Conservation (phyloP, 352 stramenopile species). For the Pythium apleroticum region DNA sequence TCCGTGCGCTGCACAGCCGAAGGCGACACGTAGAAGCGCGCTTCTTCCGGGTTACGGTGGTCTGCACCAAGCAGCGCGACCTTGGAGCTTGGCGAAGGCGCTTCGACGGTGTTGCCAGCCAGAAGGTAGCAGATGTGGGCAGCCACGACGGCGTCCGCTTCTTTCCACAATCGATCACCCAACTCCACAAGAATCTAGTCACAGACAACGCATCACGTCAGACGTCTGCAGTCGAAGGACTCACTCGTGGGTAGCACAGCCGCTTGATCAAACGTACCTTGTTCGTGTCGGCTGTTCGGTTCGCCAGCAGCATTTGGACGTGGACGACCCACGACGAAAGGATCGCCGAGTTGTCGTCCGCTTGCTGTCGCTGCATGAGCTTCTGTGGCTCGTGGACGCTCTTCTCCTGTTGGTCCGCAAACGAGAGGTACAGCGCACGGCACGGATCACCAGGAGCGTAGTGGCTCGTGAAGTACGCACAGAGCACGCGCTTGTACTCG, state of each 20-base stretch:
- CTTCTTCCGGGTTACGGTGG: conserved; percentile 64
- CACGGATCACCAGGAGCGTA: conserved; percentile 77
- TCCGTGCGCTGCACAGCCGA: conserved; percentile 79
- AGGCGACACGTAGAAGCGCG: conserved; percentile 83
- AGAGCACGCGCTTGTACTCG: conserved; percentile 81
- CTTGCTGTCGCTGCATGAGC: conserved; percentile 42
- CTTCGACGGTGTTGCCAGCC: conserved; percentile 66
- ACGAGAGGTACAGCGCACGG: conserved; percentile 75
- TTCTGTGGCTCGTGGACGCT: conserved; percentile 83
- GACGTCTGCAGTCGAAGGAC: not conserved
- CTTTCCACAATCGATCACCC: conserved; percentile 80
- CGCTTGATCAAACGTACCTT: conserved; percentile 30
- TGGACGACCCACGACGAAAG: conserved; percentile 76
- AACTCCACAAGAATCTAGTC: conserved; percentile 72
- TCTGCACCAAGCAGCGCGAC: conserved; percentile 82
- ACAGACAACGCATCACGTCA: not conserved
- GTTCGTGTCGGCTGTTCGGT: conserved; percentile 79
- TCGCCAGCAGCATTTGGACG: conserved; percentile 79
- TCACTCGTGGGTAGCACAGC: too few relatives aligned
- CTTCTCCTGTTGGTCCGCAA: conserved; percentile 83
- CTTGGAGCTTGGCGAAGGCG: conserved; percentile 70
- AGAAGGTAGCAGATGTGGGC: conserved; percentile 85
- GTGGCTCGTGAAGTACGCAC: conserved; percentile 73
- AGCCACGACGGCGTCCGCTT: conserved; percentile 59
- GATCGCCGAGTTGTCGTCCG: conserved; percentile 50